phyloP scores from a whole-genome alignment of 192 early-diverging fungal genomes.

The Nowakowskiella sp. region DNA sequence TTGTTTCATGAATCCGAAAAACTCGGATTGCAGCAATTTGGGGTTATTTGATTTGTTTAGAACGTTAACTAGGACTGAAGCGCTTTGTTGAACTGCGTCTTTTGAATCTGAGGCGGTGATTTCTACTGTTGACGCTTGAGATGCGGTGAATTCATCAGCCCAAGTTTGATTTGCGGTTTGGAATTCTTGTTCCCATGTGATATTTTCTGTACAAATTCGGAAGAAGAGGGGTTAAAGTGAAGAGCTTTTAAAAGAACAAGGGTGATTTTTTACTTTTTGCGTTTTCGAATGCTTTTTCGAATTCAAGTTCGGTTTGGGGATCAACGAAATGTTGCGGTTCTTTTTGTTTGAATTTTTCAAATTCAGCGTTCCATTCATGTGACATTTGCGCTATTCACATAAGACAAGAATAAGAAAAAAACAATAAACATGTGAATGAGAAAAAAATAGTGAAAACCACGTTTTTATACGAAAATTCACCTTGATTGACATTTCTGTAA shows the following conservation, averaged over 20 bases:
- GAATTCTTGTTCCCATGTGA: slow-evolving; percentile 15
- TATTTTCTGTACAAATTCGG: slow-evolving; percentile 38
- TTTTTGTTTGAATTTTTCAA: slow-evolving; percentile 22
- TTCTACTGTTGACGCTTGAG: slow-evolving; percentile 31
- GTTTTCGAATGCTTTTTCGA: slow-evolving; percentile 31
- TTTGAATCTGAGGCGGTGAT: slow-evolving; percentile 28
- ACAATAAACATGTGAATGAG: no score
- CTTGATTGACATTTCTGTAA: no score
- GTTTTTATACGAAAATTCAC: no score
- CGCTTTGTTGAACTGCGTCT: slow-evolving; percentile 72
- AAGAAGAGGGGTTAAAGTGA: slow-evolving; percentile 2
- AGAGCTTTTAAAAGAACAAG: slow-evolving; percentile 9
- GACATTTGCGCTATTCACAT: no score
- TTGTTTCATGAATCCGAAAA: slow-evolving; percentile 88
- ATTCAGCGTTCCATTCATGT: slow-evolving; percentile 10
- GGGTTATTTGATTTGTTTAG: slow-evolving; percentile 73
- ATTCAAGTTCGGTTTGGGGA: slow-evolving; percentile 13
- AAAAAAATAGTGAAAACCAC: no score
- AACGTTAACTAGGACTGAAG: slow-evolving; percentile 69
- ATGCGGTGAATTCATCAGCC: slow-evolving; percentile 36
- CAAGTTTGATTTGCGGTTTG: slow-evolving; percentile 17
- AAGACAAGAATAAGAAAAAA: no score
- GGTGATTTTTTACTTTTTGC: slow-evolving; percentile 8
- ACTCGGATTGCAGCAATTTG: slow-evolving; percentile 88
- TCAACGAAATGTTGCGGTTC: slow-evolving; percentile 29